phyloP scores from a whole-genome alignment of 805 yeast genomes.

The Kluyveromyces aestuarii region DNA sequence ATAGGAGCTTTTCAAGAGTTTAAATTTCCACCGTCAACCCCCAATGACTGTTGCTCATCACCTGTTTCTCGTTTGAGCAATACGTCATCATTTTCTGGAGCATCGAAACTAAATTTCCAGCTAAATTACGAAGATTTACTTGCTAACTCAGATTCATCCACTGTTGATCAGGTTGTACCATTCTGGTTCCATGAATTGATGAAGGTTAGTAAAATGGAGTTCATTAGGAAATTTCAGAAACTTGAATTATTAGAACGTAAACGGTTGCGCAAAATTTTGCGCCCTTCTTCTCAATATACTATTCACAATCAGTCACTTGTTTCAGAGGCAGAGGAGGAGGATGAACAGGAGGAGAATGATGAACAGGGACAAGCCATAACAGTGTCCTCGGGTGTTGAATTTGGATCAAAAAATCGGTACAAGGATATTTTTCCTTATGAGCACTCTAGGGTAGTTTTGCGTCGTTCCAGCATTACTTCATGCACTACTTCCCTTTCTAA shows the following conservation, averaged over 20 bases:
- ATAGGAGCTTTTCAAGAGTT: neutral
- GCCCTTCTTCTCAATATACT: neutral
- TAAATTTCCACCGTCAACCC: constrained; percentile 4
- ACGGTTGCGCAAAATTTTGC: constrained; percentile 38
- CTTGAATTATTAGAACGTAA: constrained; percentile 64
- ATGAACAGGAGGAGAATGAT: constrained; percentile 10
- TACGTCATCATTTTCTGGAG: neutral
- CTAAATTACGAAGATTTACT: constrained; percentile 12
- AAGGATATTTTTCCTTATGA: constrained; percentile 84
- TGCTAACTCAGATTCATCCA: constrained; percentile 8
- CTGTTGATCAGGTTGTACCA: constrained; percentile 34
- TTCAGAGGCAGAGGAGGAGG: neutral
- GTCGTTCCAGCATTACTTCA: constrained; percentile 5
- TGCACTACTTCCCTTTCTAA: neutral
- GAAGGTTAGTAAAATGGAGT: constrained; percentile 17
- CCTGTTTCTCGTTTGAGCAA: neutral
- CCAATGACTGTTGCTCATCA: neutral
- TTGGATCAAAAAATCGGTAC: constrained; percentile 75
- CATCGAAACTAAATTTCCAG: constrained; percentile 21
- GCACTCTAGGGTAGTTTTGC: constrained; percentile 67
- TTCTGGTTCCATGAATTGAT: constrained; percentile 39
- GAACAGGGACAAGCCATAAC: constrained; percentile 19
- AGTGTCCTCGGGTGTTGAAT: constrained; percentile 70
- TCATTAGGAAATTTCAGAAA: constrained; percentile 45
- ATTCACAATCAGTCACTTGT: neutral